Evolutionary conservation across 345 rosid species (phyloP).

Genomic region (Theobroma cacao): DNA sequence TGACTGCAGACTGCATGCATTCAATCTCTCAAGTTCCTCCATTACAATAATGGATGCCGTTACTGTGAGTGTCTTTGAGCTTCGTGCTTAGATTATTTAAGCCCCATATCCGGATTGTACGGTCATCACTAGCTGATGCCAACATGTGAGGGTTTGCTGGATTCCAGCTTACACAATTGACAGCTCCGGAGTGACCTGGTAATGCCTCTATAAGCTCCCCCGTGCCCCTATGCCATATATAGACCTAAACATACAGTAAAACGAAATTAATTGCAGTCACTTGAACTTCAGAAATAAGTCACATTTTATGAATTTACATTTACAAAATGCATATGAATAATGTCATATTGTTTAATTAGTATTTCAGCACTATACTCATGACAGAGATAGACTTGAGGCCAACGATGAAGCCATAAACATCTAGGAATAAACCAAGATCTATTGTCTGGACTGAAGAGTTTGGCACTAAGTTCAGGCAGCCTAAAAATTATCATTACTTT

Average conservation of each 20-base stretch:
- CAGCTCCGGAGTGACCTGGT: slow-evolving; percentile 67
- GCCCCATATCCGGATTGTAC: slow-evolving; percentile 68
- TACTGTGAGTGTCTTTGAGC: slow-evolving; percentile 31
- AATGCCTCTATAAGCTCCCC: slow-evolving; percentile 47
- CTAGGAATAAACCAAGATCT: background rate
- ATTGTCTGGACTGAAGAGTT: background rate
- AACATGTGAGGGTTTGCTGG: slow-evolving; percentile 66
- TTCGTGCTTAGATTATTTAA: slow-evolving; percentile 28
- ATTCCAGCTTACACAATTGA: slow-evolving; percentile 78
- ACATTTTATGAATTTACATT: background rate
- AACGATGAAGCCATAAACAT: background rate
- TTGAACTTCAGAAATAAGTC: background rate
- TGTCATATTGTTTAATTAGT: background rate
- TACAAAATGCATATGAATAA: background rate
- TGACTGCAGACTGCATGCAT: background rate
- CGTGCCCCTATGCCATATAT: slow-evolving; percentile 57
- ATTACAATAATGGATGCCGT: slow-evolving; percentile 44
- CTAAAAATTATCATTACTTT: background rate
- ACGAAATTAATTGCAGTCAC: background rate
- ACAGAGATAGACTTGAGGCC: background rate
- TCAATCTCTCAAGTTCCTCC: slow-evolving; percentile 31
- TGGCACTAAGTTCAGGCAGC: background rate
- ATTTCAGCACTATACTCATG: background rate
- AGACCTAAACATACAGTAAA: slow-evolving; percentile 40
- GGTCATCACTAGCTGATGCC: slow-evolving; percentile 75